Conservation (phyloP, 495 filamentous ascomycete genomes). For the Xylaria castorea region DNA sequence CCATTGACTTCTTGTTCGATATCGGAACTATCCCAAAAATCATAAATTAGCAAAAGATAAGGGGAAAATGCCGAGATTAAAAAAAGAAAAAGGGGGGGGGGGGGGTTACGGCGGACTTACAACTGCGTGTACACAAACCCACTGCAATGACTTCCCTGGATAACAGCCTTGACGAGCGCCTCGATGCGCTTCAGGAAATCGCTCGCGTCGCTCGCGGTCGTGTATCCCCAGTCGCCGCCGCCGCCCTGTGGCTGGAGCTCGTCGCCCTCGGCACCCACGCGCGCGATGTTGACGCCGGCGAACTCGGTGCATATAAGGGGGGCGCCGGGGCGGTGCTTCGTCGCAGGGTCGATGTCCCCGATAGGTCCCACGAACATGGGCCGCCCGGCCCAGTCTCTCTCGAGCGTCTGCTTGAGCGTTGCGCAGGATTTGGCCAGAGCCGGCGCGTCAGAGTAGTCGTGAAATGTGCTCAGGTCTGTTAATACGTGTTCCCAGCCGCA, state of each 20-base stretch:
- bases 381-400: conserved; percentile 47
- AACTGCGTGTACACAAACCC: conserved; percentile 47
- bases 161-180: conserved; percentile 39
- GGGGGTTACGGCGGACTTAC: conserved; percentile 30
- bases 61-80: neutral
- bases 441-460: conserved; percentile 63
- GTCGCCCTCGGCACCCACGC: conserved; percentile 37
- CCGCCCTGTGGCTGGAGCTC: conserved; percentile 27
- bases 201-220: conserved; percentile 41
- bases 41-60: conserved; percentile 2
- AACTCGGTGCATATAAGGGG: conserved; percentile 66
- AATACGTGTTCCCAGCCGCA: conserved; percentile 68
- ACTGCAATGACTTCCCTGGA: conserved; percentile 35
- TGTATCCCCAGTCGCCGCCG: conserved; percentile 47
- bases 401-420: conserved; percentile 53
- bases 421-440: conserved; percentile 57
- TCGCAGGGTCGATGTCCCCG: conserved; percentile 47
- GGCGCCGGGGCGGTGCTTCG: conserved; percentile 53
- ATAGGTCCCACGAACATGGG: conserved; percentile 58
- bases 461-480: conserved; percentile 66
- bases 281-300: conserved; percentile 65
- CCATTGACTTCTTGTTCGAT: conserved; percentile 71
- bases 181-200: conserved; percentile 42
- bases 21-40: conserved; percentile 50
- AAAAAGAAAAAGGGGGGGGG: too few species aligned